Evolutionary conservation across 2,329 filamentous ascomycete species (phyloP).

Genomic region (Penicillium sp.): DNA sequence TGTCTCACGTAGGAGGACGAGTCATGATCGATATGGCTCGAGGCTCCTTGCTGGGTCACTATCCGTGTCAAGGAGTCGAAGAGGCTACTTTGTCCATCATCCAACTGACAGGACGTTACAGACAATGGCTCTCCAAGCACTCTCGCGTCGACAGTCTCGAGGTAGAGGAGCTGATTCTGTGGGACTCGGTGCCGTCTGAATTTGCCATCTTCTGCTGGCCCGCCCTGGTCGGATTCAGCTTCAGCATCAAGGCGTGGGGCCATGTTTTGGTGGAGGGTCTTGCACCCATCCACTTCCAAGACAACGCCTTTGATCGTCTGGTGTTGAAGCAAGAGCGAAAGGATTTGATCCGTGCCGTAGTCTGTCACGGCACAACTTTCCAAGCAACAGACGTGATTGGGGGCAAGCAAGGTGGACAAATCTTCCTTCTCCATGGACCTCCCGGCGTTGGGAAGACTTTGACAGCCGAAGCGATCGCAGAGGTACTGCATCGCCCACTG

Average conservation of each 20-base stretch:
- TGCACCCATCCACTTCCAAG: not conserved
- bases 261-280: not conserved
- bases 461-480: slow-evolving; percentile 4
- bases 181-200: not conserved
- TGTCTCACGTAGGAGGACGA: not conserved
- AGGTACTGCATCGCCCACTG: slow-evolving; percentile 1
- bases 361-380: not conserved
- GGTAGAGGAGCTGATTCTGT: not conserved
- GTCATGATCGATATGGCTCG: not conserved
- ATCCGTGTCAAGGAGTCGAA: not conserved
- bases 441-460: slow-evolving; percentile 4
- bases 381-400: not conserved
- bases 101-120: not conserved
- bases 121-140: not conserved
- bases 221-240: slow-evolving; percentile 1
- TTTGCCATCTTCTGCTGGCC: slow-evolving; percentile 1
- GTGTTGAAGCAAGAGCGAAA: not conserved
- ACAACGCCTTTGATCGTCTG: not conserved
- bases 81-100: not conserved
- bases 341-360: not conserved
- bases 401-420: not conserved
- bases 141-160: not conserved
- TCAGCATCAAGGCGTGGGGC: slow-evolving; percentile 1
- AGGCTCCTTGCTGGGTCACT: not conserved
- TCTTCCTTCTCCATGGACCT: slow-evolving; percentile 1